These are phyloP conservation scores for Coniosporium apollinis DNA, from an alignment of 495 filamentous ascomycete species.

Conservation along the genomic window DNA sequence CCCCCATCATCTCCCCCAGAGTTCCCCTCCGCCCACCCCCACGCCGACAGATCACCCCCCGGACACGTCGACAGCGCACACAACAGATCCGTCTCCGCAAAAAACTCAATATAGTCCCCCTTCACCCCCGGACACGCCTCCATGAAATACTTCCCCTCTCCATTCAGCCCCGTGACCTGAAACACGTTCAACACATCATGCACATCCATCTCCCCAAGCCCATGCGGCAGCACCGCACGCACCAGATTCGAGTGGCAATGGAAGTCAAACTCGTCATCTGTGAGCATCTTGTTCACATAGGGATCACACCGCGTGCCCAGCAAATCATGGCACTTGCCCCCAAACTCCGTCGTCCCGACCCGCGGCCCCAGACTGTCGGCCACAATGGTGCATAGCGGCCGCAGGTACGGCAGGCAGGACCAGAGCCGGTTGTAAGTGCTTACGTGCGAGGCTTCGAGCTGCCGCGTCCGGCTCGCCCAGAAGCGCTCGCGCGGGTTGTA, in stretches of 20 bases:
- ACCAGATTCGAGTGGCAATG: conserved; percentile 72
- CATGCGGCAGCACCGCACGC: conserved; percentile 49
- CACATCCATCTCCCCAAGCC: conserved; percentile 52
- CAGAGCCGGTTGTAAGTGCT: conserved; percentile 53
- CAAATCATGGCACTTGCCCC: conserved; percentile 50
- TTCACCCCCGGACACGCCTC: conserved; percentile 47
- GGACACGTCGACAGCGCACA: conserved; percentile 53
- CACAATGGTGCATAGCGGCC: conserved; percentile 56
- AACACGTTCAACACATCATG: conserved; percentile 75
- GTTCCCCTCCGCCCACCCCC: conserved; percentile 55
- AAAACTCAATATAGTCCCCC: conserved; percentile 58
- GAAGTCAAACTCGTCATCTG: conserved; percentile 53
- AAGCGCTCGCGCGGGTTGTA: conserved; percentile 62
- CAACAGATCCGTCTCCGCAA: conserved; percentile 58
- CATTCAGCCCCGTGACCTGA: conserved; percentile 58
- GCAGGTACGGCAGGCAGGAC: conserved; percentile 59
- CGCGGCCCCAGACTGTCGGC: conserved; percentile 42
- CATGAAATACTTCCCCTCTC: conserved; percentile 64
- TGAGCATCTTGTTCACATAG: conserved; percentile 51
- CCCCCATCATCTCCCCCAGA: conserved; percentile 39
- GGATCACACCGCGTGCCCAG: conserved; percentile 64
- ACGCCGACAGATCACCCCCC: conserved; percentile 50
- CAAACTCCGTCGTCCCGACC: conserved; percentile 34
- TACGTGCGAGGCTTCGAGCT: conserved; percentile 60
- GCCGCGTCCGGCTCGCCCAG: conserved; percentile 63